A percentile compares a stretch with the other conserved stretches of the same genome.
phyloP scores from a whole-genome alignment of 1,284 basidiomycete species.

The Rhodotorula sp. region DNA sequence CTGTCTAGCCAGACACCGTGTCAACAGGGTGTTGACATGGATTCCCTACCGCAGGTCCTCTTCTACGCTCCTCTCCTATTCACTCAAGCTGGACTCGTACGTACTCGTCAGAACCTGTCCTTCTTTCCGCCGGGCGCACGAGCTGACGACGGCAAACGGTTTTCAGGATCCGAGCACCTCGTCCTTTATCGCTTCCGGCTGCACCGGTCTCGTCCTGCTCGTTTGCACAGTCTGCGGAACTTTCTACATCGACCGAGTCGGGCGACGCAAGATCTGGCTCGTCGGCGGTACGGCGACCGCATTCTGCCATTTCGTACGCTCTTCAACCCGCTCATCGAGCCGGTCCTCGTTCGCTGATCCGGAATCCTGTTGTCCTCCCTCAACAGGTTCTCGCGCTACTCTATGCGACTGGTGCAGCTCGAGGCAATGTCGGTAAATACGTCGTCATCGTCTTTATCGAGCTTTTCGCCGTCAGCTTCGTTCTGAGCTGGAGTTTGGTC shows the following conservation, averaged over 20 bases:
- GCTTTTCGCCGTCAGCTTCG: constrained; percentile 19
- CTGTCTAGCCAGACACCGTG: neutral
- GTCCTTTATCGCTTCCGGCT: constrained; percentile 46
- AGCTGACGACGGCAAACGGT: neutral
- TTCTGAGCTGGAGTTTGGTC: constrained; percentile 16
- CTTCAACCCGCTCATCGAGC: too few species aligned
- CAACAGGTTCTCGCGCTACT: constrained; percentile 51
- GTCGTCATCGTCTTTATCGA: constrained; percentile 57
- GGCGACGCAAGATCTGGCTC: constrained; percentile 47
- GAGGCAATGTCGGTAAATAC: constrained; percentile 51
- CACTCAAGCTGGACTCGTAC: constrained; percentile 47
- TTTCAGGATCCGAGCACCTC: constrained; percentile 1
- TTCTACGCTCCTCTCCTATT: constrained; percentile 59
- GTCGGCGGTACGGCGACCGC: constrained; percentile 55
- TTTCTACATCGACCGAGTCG: constrained; percentile 23
- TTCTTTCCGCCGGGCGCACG: too few species aligned
- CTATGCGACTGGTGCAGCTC: constrained; percentile 53
- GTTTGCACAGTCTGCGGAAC: constrained; percentile 32
- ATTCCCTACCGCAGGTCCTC: constrained; percentile 6
- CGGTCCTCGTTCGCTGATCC: neutral
- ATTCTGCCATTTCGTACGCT: constrained; percentile 47
- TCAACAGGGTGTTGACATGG: neutral
- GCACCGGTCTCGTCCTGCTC: constrained; percentile 58
- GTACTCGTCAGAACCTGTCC: neutral
- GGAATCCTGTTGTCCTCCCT: neutral